These are phyloP conservation scores for Pseudozyma hubeiensis DNA, from an alignment of 1,284 basidiomycete species.

Conservation along the genomic window DNA sequence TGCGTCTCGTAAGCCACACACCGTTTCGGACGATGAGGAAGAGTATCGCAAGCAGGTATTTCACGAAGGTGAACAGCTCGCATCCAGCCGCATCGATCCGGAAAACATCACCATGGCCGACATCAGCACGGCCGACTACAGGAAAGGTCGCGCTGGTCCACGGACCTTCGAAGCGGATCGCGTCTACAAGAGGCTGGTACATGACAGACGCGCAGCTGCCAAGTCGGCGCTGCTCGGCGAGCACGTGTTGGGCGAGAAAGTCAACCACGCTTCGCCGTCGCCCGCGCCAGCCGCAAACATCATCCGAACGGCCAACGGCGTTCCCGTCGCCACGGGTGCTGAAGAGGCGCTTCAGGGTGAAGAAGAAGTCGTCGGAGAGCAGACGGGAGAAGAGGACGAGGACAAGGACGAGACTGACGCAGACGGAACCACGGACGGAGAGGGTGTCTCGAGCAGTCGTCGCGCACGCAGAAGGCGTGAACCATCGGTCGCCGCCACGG, in stretches of 20 bases:
- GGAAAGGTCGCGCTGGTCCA: constrained; percentile 58
- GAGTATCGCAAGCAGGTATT: constrained; percentile 48
- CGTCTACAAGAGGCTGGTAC: constrained; percentile 49
- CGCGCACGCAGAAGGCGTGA: constrained; percentile 26
- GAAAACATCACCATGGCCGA: constrained; percentile 45
- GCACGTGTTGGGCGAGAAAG: constrained; percentile 39
- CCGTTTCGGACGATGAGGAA: constrained; percentile 57
- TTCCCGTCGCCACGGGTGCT: constrained; percentile 23
- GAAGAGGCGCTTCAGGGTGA: constrained; percentile 32
- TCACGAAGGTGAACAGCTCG: constrained; percentile 30
- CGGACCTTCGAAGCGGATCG: constrained; percentile 63
- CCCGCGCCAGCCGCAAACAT: constrained; percentile 21
- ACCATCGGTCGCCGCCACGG: constrained; percentile 35
- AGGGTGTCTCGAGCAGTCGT: constrained; percentile 18
- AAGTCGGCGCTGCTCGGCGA: constrained; percentile 36
- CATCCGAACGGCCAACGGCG: constrained; percentile 20
- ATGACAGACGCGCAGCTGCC: constrained; percentile 42
- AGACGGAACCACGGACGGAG: constrained; percentile 31
- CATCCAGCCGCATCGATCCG: constrained; percentile 39
- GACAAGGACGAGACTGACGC: constrained; percentile 41
- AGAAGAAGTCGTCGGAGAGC: constrained; percentile 26
- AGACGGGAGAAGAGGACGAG: constrained; percentile 28
- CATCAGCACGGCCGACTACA: constrained; percentile 48
- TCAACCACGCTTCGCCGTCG: constrained; percentile 27
- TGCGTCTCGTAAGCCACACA: constrained; percentile 32